Percentiles rank a stretch among this genome's conserved stretches.
phyloP scores from a whole-genome alignment of 2,329 filamentous ascomycete species.

The Hymenoscyphus linearis region DNA sequence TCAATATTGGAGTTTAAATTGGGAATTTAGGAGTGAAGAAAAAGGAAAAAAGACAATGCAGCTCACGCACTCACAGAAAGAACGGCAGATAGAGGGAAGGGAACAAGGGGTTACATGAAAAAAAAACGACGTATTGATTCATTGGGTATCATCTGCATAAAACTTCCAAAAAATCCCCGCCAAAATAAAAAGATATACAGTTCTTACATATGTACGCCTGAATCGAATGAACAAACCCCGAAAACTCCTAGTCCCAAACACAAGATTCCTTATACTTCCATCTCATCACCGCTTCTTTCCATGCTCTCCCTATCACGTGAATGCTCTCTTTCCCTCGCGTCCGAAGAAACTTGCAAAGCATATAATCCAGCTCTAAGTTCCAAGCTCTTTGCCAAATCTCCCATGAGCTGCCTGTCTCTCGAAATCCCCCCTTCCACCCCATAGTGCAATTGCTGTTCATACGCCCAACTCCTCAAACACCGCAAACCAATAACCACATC shows the following conservation, averaged over 20 bases:
- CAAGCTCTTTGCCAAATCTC: constrained; percentile 5
- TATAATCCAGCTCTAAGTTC: constrained; percentile 1
- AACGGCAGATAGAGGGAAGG: no score
- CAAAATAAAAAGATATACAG: not conserved
- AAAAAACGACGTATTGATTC: not conserved
- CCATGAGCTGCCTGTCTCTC: not conserved
- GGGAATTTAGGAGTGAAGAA: no score
- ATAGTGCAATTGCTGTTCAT: constrained; percentile 2
- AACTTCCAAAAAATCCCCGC: not conserved
- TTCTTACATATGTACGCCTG: not conserved
- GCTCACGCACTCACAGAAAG: no score
- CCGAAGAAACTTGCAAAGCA: constrained; percentile 3
- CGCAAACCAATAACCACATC: constrained; percentile 2
- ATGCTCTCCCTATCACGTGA: not conserved
- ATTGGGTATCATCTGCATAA: constrained; percentile 1
- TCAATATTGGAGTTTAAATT: no score
- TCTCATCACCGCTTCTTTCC: not conserved
- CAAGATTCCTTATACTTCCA: not conserved
- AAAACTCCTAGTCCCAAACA: not conserved
- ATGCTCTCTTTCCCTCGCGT: not conserved
- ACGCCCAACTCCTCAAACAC: constrained; percentile 6
- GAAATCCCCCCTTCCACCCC: not conserved
- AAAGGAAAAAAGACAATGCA: no score
- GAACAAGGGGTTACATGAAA: not conserved
- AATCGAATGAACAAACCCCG: not conserved